Evolutionary conservation across 176 grass and related monocot species (phyloP), one percentile per base, ranked within the genome.

Genomic region (Rhynchospora breviuscula): DNA sequence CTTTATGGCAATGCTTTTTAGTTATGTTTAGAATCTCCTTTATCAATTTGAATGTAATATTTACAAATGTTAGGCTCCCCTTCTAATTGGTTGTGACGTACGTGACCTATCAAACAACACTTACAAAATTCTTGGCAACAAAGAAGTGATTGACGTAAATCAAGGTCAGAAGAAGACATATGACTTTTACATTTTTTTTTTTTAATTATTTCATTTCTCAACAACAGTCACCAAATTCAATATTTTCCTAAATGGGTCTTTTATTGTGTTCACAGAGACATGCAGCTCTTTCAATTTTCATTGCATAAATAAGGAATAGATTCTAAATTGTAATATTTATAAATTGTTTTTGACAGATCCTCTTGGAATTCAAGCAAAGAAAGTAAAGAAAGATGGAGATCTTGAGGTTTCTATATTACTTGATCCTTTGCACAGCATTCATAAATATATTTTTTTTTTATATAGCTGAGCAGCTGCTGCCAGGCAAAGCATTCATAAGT

Each of bases 61-160:
- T 17, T 33, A 8, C 18, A 15, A 56, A 56, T 56, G 44, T 40
- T 23, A 98, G 95, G 96, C 96, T 85, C 96, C 92, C 15, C 91
- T 95, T 45, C 85, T 98, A 63, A 89, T 98, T 78, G 96, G 96
- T 17, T 98, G 96, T 84, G 96, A 98, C 74, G 91, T 93, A 35
- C 63, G 91, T 19, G 75, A 91, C 76, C 89, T 95, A 74, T 76
- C 91, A 72, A 90, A 91, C 59, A 85, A 89, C 12, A 98, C 93
- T n/a, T 67, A 90, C 86, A 63, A 71, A 83, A 91, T 98, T 84
- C 69, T 98, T 17, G 79, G 88, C 22, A 98, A 98, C 76, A 83
- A 93, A 81, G 96, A 98, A 85, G 96, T 95, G 60, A 98, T 98
- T 89, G 93, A 91, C 40, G 87, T 98, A 47, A 95, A 91, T 87